Conservation (phyloP, 192 early-diverging fungal genomes). For the Jimgerdemannia lactiflua region DNA sequence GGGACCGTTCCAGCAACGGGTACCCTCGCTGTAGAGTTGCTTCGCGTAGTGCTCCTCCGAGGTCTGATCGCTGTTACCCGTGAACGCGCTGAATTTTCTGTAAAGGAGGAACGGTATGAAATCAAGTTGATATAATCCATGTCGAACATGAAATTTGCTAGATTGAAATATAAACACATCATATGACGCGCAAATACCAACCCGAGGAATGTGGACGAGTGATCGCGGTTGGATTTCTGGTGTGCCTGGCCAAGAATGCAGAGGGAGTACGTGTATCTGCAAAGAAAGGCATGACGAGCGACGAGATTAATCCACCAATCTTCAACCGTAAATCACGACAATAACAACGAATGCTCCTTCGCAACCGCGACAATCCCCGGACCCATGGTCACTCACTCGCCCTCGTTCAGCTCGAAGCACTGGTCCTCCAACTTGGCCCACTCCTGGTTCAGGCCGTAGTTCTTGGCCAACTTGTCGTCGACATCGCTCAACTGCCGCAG, state of each 20-base stretch:
- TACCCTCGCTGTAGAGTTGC: conserved; percentile 72
- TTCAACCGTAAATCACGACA: conserved; percentile 13
- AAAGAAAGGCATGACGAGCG: too few relatives aligned
- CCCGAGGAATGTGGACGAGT: conserved; percentile 51
- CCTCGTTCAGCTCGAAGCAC: conserved; percentile 67
- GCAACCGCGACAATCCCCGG: conserved; percentile 12
- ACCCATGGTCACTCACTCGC: conserved; percentile 43
- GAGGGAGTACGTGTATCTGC: conserved; percentile 37
- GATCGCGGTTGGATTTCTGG: conserved; percentile 69
- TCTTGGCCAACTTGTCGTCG: conserved; percentile 49
- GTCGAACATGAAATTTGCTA: too few relatives aligned
- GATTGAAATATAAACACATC: too few relatives aligned
- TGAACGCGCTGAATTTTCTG: conserved; percentile 51
- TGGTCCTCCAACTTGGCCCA: conserved; percentile 65
- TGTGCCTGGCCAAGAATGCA: conserved; percentile 78
- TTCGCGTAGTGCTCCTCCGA: conserved; percentile 39
- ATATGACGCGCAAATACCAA: conserved; percentile 12
- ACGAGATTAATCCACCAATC: conserved; percentile 39
- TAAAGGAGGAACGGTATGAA: too few relatives aligned
- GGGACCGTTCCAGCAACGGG: conserved; percentile 96
- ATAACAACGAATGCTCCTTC: background rate
- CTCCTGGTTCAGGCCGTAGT: conserved; percentile 70
- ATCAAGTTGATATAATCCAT: too few relatives aligned
- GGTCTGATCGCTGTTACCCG: conserved; percentile 20
- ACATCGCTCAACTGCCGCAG: conserved; percentile 36